Evolutionary conservation across 106 monocot genomes (phyloP).

Genomic region (Dendrobium officinale): DNA sequence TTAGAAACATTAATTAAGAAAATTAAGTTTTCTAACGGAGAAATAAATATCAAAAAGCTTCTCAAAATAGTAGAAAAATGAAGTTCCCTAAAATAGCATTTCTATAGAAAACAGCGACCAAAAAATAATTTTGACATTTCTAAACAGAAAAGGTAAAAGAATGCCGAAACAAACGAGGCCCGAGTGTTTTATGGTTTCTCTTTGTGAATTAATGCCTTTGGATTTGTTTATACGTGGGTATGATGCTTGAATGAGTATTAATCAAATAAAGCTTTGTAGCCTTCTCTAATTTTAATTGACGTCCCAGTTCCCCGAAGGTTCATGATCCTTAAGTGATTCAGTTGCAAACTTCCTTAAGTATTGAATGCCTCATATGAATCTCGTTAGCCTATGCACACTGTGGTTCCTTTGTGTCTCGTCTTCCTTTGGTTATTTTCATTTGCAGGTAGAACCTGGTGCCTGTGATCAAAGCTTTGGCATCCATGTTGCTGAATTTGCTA

Average conservation of each 20-base stretch:
- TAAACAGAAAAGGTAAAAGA: no score
- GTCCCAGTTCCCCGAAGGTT: background rate
- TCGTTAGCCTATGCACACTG: background rate
- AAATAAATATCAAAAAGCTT: no score
- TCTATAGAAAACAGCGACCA: no score
- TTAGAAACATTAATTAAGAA: no score
- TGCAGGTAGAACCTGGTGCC: constrained; percentile 83
- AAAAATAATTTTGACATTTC: no score
- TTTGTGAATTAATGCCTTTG: background rate
- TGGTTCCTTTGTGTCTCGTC: background rate
- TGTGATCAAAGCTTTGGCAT: constrained; percentile 99
- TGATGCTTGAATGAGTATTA: background rate
- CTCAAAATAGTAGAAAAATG: no score
- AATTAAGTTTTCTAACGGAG: no score
- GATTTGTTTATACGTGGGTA: background rate
- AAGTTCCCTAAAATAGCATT: no score
- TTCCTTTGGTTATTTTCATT: constrained; percentile 4
- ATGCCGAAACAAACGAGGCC: no score
- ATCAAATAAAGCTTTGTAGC: background rate
- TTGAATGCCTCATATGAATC: background rate
- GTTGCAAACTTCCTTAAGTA: background rate
- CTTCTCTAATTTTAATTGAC: background rate
- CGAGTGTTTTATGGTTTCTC: background rate
- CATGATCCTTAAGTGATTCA: background rate
- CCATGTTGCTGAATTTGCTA: constrained; percentile 97